phyloP scores from a whole-genome alignment of 768 basidiomycete genomes.

The Termitomyces sp. region DNA sequence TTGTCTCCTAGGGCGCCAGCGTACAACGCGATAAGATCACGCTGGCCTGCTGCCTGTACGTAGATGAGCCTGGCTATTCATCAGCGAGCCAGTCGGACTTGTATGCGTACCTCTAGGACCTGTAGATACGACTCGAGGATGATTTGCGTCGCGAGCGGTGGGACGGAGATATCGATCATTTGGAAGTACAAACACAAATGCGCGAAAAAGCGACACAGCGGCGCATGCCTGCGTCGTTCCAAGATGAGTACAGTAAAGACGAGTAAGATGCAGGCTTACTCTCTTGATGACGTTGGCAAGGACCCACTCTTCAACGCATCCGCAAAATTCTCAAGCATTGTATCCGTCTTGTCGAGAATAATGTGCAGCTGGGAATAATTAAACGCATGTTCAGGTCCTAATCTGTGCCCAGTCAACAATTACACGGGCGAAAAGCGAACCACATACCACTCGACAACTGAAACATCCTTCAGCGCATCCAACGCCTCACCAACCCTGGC shows the following conservation, averaged over 20 bases:
- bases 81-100: not conserved
- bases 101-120: constrained; percentile 68
- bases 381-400: constrained; percentile 68
- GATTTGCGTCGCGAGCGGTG: constrained; percentile 68
- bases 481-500: constrained; percentile 55
- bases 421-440: constrained; percentile 24
- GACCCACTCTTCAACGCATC: constrained; percentile 46
- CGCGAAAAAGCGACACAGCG: constrained; percentile 85
- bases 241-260: not conserved
- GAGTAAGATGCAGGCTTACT: constrained; percentile 35
- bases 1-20: constrained; percentile 87
- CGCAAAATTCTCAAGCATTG: constrained; percentile 67
- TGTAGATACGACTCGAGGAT: constrained; percentile 88
- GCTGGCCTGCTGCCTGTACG: constrained; percentile 62
- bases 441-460: constrained; percentile 58
- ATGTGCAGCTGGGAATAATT: constrained; percentile 80
- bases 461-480: constrained; percentile 50
- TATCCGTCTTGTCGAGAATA: constrained; percentile 63
- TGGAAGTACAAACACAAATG: constrained; percentile 88
- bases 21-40: constrained; percentile 90
- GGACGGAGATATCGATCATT: constrained; percentile 70
- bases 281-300: constrained; percentile 41
- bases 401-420: not conserved
- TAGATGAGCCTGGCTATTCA: not conserved
- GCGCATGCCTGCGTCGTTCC: constrained; percentile 44